A percentile compares a stretch with the other conserved stretches of the same genome.
Conservation (phyloP, 768 basidiomycete genomes). For the Russula abietina region DNA sequence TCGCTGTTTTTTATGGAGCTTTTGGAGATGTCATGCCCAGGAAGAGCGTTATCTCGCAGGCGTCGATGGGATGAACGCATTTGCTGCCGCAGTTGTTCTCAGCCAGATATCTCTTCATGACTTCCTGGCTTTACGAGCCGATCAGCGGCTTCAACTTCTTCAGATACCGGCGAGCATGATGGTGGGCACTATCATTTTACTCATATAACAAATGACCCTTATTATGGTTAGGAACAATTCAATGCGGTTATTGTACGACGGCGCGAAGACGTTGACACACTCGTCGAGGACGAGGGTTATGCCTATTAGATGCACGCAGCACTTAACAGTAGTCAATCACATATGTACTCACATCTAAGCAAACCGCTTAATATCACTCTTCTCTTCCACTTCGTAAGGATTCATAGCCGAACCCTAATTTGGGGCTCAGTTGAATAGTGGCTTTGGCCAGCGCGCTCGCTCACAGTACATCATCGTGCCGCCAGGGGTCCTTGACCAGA, state of each 20-base stretch:
- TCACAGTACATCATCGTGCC: slow-evolving; percentile 45
- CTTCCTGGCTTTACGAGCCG: slow-evolving; percentile 37
- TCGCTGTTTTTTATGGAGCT: neutral
- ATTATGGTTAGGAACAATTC: slow-evolving; percentile 14
- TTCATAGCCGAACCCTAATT: slow-evolving; percentile 10
- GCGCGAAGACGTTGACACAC: slow-evolving; percentile 6
- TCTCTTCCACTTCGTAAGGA: neutral
- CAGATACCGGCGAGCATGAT: slow-evolving; percentile 18
- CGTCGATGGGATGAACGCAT: slow-evolving; percentile 60
- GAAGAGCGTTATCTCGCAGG: slow-evolving; percentile 54
- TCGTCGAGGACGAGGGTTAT: slow-evolving; percentile 47
- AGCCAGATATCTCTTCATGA: slow-evolving; percentile 48
- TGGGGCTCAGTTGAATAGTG: neutral
- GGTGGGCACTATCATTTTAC: slow-evolving; percentile 10
- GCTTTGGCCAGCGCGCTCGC: neutral
- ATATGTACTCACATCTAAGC: neutral
- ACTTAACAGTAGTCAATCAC: slow-evolving; percentile 2
- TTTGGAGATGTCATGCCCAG: slow-evolving; percentile 33
- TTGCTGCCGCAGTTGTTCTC: slow-evolving; percentile 61
- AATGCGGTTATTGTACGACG: slow-evolving; percentile 20
- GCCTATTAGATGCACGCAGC: slow-evolving; percentile 39
- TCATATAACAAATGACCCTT: neutral
- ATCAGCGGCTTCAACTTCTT: slow-evolving; percentile 18
- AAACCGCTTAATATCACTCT: neutral
- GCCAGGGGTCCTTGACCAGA: slow-evolving; percentile 34